phyloP scores from a whole-genome alignment of 2,329 filamentous ascomycete species.

The Pseudogymnoascus sp. region DNA sequence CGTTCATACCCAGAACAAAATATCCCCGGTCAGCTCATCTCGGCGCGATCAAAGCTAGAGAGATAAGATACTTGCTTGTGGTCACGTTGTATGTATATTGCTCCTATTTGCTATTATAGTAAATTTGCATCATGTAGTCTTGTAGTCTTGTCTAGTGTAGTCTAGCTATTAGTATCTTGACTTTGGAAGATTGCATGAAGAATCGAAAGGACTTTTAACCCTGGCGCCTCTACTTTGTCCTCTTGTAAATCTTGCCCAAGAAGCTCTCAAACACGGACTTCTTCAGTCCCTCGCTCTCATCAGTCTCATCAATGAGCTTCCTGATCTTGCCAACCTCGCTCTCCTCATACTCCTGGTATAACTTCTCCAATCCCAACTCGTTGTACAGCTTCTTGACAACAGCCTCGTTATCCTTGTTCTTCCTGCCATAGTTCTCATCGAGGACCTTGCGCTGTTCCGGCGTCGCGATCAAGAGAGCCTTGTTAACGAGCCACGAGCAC shows the following conservation, averaged over 20 bases:
- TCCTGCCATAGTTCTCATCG: conserved; percentile 88
- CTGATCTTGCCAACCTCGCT: conserved; percentile 70
- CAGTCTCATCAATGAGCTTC: conserved; percentile 65
- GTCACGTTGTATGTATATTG: background rate
- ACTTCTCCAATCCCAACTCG: conserved; percentile 73
- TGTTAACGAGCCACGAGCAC: conserved; percentile 97
- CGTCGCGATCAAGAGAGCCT: conserved; percentile 71
- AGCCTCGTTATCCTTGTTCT: conserved; percentile 74
- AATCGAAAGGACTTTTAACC: background rate
- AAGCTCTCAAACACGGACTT: conserved; percentile 84
- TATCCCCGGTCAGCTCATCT: background rate
- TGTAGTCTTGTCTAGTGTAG: background rate
- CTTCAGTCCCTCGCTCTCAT: conserved; percentile 83
- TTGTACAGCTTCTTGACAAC: conserved; percentile 82
- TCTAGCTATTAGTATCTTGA: background rate
- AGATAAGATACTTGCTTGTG: background rate
- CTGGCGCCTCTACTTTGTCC: conserved; percentile 63
- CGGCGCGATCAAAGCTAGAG: background rate
- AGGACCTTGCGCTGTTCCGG: conserved; percentile 81
- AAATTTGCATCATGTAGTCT: background rate
- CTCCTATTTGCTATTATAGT: background rate
- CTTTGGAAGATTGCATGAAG: background rate
- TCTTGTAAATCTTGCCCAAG: conserved; percentile 95
- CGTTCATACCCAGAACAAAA: background rate
- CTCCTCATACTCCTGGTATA: conserved; percentile 87